Conservation (phyloP, 139 green algal genomes). For the Edaphochlamys debaryana region DNA sequence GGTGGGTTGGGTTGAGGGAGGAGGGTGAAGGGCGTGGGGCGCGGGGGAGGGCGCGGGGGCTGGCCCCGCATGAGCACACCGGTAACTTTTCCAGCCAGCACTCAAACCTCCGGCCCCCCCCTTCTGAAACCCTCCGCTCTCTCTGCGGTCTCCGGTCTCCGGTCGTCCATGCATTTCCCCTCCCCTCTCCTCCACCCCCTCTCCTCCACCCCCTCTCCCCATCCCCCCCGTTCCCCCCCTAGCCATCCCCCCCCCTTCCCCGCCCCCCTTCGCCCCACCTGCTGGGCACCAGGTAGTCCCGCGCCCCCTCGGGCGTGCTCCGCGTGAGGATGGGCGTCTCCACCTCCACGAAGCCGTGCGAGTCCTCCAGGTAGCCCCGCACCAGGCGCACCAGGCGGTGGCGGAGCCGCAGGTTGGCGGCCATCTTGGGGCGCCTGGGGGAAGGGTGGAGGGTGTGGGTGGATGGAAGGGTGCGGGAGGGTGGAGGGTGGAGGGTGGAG, state of each 20-base stretch:
- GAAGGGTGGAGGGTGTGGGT: too few species aligned
- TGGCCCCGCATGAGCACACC: too few species aligned
- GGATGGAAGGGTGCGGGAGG: not conserved
- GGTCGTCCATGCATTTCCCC: too few species aligned
- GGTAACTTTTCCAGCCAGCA: not conserved
- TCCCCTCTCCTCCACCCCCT: not conserved
- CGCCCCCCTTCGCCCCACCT: conserved; percentile 36
- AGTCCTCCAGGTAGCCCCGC: conserved; percentile 85
- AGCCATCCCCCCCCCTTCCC: too few species aligned
- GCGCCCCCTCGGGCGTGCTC: conserved; percentile 95
- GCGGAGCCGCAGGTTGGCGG: conserved; percentile 87
- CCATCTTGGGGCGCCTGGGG: conserved; percentile 84
- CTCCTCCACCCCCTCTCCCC: too few species aligned
- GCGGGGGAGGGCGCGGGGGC: not conserved
- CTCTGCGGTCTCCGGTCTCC: too few species aligned
- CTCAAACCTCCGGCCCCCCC: not conserved
- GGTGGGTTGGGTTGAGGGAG: not conserved
- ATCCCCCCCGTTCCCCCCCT: not conserved
- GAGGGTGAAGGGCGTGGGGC: too few species aligned
- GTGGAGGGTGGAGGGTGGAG: not conserved
- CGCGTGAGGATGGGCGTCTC: conserved; percentile 97
- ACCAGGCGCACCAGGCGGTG: conserved; percentile 83
- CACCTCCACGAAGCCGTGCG: conserved; percentile 83
- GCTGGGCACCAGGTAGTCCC: conserved; percentile 96
- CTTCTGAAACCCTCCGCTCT: too few species aligned